A percentile compares a stretch with the other conserved stretches of the same genome.
These are phyloP conservation scores for Datisca glomerata DNA, from an alignment of 306 rosid species.

Conservation along the genomic window DNA sequence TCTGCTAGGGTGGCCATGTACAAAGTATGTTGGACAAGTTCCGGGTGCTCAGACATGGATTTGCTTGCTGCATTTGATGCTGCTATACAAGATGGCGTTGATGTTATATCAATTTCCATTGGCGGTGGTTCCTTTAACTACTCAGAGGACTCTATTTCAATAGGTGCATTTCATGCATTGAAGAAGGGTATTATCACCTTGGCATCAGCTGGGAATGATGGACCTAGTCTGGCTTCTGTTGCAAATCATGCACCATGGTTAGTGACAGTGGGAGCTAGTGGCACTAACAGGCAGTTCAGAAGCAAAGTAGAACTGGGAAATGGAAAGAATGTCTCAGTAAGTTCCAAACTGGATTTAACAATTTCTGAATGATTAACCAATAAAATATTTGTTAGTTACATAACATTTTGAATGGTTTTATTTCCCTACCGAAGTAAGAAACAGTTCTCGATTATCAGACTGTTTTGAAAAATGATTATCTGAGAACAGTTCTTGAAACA, in stretches of 20 bases:
- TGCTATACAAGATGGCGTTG: slow-evolving; percentile 78
- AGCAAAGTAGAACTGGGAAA: slow-evolving; percentile 53
- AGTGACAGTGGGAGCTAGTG: slow-evolving; percentile 80
- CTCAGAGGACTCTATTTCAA: slow-evolving; percentile 32
- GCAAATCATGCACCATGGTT: slow-evolving; percentile 77
- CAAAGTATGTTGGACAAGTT: slow-evolving; percentile 70
- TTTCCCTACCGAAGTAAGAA: no score
- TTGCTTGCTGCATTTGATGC: slow-evolving; percentile 82
- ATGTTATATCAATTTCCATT: slow-evolving; percentile 73
- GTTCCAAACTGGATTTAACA: no score
- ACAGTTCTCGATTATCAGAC: no score
- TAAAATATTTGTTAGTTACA: no score
- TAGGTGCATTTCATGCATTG: slow-evolving; percentile 80
- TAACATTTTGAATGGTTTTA: no score
- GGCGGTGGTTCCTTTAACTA: slow-evolving; percentile 47
- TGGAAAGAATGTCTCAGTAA: slow-evolving; percentile 50
- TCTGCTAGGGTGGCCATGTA: slow-evolving; percentile 67
- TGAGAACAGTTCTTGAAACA: no score
- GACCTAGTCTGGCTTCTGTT: slow-evolving; percentile 43
- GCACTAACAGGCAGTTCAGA: slow-evolving; percentile 58
- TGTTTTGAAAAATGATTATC: no score
- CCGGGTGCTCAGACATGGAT: slow-evolving; percentile 76
- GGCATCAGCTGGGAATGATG: slow-evolving; percentile 73
- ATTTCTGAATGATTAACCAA: no score
- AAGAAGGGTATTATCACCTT: slow-evolving; percentile 67